phyloP scores from a whole-genome alignment of 495 filamentous ascomycete genomes.

The Xylaria intraflava region DNA sequence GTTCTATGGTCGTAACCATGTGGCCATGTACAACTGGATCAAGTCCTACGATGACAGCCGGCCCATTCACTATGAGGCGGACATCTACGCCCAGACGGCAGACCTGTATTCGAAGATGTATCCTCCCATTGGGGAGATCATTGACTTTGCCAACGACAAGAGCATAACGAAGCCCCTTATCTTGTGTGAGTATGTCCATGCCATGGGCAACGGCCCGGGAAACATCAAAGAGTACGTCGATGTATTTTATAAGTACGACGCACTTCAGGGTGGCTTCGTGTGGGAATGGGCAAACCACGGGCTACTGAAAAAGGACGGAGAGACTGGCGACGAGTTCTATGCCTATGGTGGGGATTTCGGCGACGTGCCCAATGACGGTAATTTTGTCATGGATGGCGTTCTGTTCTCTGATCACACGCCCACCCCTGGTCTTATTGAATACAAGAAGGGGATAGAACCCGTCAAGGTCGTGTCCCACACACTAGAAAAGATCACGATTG shows the following conservation, averaged over 20 bases:
- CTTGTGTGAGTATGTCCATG: slow-evolving; percentile 62
- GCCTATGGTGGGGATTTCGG: slow-evolving; percentile 65
- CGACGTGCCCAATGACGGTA: slow-evolving; percentile 57
- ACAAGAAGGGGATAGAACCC: slow-evolving; percentile 55
- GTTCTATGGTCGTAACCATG: slow-evolving; percentile 59
- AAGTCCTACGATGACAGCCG: slow-evolving; percentile 50
- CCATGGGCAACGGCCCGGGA: slow-evolving; percentile 70
- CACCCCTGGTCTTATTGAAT: slow-evolving; percentile 52
- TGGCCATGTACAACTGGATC: slow-evolving; percentile 56
- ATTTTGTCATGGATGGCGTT: slow-evolving; percentile 64
- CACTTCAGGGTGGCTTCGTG: slow-evolving; percentile 62
- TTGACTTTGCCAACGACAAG: slow-evolving; percentile 39
- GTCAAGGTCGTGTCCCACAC: slow-evolving; percentile 30
- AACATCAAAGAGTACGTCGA: slow-evolving; percentile 59
- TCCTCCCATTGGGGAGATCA: slow-evolving; percentile 44
- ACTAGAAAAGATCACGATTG: slow-evolving; percentile 21
- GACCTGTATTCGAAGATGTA: slow-evolving; percentile 69
- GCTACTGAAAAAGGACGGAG: slow-evolving; percentile 44
- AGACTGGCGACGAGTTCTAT: slow-evolving; percentile 49
- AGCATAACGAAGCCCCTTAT: slow-evolving; percentile 51
- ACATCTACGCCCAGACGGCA: slow-evolving; percentile 48
- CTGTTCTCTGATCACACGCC: slow-evolving; percentile 51
- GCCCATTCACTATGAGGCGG: slow-evolving; percentile 61
- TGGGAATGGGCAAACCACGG: slow-evolving; percentile 75
- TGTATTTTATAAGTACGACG: slow-evolving; percentile 48